Evolutionary conservation across 2,329 filamentous ascomycete genomes (phyloP).

Genomic region (Penicillium paneum): DNA sequence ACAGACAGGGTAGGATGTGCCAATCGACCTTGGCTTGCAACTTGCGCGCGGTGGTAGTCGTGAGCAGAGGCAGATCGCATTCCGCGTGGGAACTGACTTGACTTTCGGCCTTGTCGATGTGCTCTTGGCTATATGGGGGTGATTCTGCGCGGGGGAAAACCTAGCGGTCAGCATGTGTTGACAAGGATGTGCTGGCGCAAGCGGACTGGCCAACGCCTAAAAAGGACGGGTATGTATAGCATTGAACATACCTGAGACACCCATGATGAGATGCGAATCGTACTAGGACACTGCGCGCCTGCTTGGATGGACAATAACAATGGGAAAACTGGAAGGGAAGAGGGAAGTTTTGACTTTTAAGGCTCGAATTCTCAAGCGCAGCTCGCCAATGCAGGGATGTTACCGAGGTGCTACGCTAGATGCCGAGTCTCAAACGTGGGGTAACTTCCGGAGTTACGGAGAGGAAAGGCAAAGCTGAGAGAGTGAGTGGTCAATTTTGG

Average conservation of each 20-base stretch:
- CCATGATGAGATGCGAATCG: conserved; percentile 10
- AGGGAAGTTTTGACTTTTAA: neutral
- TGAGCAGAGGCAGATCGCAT: conserved; percentile 31
- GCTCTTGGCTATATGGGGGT: conserved; percentile 1
- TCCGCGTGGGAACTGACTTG: conserved; percentile 16
- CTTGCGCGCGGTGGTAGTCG: conserved; percentile 53
- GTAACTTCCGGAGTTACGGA: neutral
- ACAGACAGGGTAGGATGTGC: conserved; percentile 69
- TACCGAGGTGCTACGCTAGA: neutral
- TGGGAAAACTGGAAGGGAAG: neutral
- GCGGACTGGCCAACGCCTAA: neutral
- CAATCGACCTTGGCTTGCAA: conserved; percentile 69
- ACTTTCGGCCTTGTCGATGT: conserved; percentile 21
- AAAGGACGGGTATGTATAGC: neutral
- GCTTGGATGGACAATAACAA: neutral
- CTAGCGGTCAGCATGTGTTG: conserved; percentile 10
- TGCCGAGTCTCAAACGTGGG: neutral
- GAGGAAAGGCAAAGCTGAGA: neutral
- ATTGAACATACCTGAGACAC: conserved; percentile 11
- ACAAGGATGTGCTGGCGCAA: neutral
- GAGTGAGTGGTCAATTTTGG: neutral
- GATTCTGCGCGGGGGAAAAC: neutral
- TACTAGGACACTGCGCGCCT: neutral
- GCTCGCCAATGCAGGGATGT: neutral
- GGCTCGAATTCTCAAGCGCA: neutral